Evolutionary conservation across 768 basidiomycete genomes (phyloP).

Genomic region (Boletus vinaceobasis): DNA sequence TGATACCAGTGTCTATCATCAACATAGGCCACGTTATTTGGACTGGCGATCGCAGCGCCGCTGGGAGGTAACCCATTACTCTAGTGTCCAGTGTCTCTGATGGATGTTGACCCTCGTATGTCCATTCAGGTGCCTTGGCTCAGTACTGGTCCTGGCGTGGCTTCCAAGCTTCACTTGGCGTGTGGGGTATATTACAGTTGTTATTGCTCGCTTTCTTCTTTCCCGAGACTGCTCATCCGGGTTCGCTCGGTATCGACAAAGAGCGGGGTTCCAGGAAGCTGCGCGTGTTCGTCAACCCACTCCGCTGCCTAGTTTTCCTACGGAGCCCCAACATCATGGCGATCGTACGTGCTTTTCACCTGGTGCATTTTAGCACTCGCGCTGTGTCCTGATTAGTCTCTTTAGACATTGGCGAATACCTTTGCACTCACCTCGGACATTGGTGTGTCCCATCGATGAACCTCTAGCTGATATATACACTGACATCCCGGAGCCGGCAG

Average conservation of each 20-base stretch:
- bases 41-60: constrained; percentile 60
- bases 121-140: constrained; percentile 41
- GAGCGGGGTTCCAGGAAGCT: constrained; percentile 16
- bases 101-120: background rate
- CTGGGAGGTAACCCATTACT: constrained; percentile 41
- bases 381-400: background rate
- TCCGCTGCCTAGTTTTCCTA: constrained; percentile 47
- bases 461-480: too few relatives aligned
- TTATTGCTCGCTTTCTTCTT: constrained; percentile 42
- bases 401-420: constrained; percentile 41
- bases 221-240: constrained; percentile 70
- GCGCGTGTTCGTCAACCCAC: constrained; percentile 56
- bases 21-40: constrained; percentile 51
- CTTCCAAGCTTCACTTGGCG: constrained; percentile 48
- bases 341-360: constrained; percentile 39
- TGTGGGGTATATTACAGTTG: constrained; percentile 39
- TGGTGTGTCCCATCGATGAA: constrained; percentile 29
- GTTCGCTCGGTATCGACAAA: constrained; percentile 53
- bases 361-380: background rate
- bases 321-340: constrained; percentile 58
- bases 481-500: constrained; percentile 15
- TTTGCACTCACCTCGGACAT: constrained; percentile 27
- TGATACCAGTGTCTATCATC: background rate
- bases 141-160: constrained; percentile 66
- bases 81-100: background rate